Percentiles rank a stretch among this genome's conserved stretches.
Conservation (phyloP, 306 rosid species). For the Rubus parviflorus region DNA sequence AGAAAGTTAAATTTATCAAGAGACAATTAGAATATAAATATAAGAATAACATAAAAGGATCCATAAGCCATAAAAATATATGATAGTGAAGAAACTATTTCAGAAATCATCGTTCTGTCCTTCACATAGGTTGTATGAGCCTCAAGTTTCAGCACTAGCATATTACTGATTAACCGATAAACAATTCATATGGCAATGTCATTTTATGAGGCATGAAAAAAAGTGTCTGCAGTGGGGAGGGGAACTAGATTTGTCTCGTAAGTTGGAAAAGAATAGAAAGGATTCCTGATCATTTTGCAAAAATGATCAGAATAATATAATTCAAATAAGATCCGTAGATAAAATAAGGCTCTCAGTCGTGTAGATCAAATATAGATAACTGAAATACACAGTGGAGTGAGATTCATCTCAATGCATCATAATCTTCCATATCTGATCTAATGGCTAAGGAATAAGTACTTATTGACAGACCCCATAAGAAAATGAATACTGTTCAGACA, state of each 20-base stretch:
- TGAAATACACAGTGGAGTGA: neutral
- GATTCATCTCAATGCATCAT: neutral
- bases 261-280: neutral
- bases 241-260: neutral
- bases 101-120: neutral
- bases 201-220: neutral
- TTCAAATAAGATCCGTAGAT: neutral
- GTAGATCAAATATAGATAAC: neutral
- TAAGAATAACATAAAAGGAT: neutral
- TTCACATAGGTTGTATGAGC: neutral
- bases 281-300: neutral
- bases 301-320: neutral
- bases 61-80: neutral
- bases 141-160: neutral
- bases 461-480: neutral
- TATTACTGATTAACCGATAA: neutral
- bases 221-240: neutral
- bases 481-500: neutral
- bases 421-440: neutral
- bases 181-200: neutral
- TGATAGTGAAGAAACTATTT: neutral
- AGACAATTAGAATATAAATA: neutral
- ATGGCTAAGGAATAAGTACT: neutral
- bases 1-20: slow-evolving; percentile 27
- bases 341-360: neutral